These are phyloP conservation scores for Rhipidocladum racemiflorum DNA, from an alignment of 176 grass and related monocot genomes.

Conservation along the genomic window DNA sequence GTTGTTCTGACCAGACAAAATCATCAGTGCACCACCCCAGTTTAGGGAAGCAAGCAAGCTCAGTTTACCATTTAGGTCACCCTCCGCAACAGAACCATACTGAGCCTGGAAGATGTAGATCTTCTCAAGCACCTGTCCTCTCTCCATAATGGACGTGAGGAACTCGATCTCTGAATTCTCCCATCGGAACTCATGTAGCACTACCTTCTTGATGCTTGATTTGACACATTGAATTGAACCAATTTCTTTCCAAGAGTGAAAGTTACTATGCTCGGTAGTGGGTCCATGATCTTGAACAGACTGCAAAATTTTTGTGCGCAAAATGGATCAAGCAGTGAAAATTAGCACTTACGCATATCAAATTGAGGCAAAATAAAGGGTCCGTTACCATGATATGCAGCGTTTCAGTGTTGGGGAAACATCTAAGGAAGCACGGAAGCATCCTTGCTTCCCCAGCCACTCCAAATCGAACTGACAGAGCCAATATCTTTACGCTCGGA, in stretches of 20 bases:
- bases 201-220: constrained; percentile 3
- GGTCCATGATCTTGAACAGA: not conserved
- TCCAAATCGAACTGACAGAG: not conserved
- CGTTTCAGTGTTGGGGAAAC: constrained; percentile 5
- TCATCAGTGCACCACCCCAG: not conserved
- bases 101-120: not conserved
- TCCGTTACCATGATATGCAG: not conserved
- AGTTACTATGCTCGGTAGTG: not conserved
- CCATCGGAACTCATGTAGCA: constrained; percentile 6
- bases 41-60: not conserved
- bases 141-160: not conserved
- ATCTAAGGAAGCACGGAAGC: not conserved
- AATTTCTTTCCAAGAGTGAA: not conserved
- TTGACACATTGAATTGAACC: not conserved
- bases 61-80: not conserved
- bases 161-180: not conserved
- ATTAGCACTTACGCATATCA: not conserved
- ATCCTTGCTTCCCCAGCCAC: not conserved
- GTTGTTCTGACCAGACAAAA: not conserved
- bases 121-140: not conserved
- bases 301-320: not conserved
- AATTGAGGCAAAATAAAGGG: not conserved
- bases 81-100: not conserved
- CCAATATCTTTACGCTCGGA: not conserved
- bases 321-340: not conserved